Conservation (phyloP, 1,284 basidiomycete genomes). For the Wolfiporia cocos region DNA sequence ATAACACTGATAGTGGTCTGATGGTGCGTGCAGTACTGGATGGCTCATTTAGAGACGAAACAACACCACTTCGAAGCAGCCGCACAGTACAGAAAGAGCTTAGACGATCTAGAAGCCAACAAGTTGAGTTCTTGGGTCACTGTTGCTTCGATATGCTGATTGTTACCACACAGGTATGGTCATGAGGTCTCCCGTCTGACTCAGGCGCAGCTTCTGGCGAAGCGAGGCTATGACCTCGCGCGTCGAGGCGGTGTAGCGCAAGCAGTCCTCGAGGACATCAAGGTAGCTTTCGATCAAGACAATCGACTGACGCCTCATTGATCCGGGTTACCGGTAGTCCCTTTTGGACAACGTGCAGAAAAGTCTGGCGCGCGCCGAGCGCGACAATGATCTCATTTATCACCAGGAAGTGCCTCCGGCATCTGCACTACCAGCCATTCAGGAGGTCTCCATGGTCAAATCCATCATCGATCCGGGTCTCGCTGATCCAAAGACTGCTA, state of each 20-base stretch:
- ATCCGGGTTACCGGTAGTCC: no score
- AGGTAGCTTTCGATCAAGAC: no score
- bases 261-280: constrained; percentile 70
- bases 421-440: constrained; percentile 64
- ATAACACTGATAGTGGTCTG: neutral
- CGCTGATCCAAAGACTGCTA: constrained; percentile 47
- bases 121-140: constrained; percentile 34
- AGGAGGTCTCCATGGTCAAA: constrained; percentile 67
- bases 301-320: no score
- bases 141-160: constrained; percentile 2
- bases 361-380: constrained; percentile 67
- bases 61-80: constrained; percentile 85
- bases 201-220: constrained; percentile 62
- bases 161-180: constrained; percentile 59
- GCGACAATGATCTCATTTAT: constrained; percentile 97
- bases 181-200: constrained; percentile 73
- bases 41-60: constrained; percentile 82
- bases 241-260: constrained; percentile 56
- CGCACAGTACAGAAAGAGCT: constrained; percentile 84
- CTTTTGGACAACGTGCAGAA: constrained; percentile 66
- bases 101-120: constrained; percentile 86
- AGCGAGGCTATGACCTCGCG: constrained; percentile 70
- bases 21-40: constrained; percentile 56
- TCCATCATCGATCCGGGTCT: constrained; percentile 57
- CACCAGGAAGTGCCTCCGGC: constrained; percentile 80